Base-by-base conservation (phyloP, 306 rosid genomes). In the Nissolia schottii region DNA sequence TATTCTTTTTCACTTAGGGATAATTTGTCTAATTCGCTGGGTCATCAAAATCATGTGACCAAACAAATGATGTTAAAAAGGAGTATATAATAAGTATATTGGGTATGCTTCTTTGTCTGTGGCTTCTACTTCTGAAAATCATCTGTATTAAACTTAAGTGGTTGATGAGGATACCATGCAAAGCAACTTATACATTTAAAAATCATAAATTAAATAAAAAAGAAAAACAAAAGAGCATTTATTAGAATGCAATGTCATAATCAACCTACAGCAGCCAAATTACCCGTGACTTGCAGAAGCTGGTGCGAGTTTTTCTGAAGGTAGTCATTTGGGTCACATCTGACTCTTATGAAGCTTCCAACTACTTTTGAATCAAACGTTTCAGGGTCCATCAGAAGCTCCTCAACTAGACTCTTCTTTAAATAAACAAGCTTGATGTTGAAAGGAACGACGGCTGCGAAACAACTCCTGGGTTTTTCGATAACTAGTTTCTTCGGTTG, bases 251-350 rank as follows among this genome's bases (percentile, higher is more conserved):
- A 66, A 70, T 31, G 49, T 4, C 70, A 56, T 37, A 63, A 50
- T 46, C 29, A 23, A 23, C 35, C 25, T 23, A 79, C 29, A 41
- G 43, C 15, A 70, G 58, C 28, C 46, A 64, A 51, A 64, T 64
- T 76, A 91, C 97, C 90, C 69, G 83, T 79, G 59, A 93, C 88
- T 79, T 85, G 98, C 64, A 90, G 85, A 24, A 93, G 96, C 80
- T 73, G 85, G 77, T 90, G 89, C 58, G 96, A 83, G 68, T 90
- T 86, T 67, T 81, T 93, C 89, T 87, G 98, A 64, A 81, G 89
- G 69, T 83, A 89, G 77, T 93, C 97, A 69, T 90, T 83, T 2
- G 93, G 97, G 66, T 90, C 96, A 50, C 88, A 67, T 79, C 71
- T 93, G 59, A 80, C 83, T 83, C 96, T 85, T 60, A 93, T 82